Evolutionary conservation across 495 filamentous ascomycete genomes (phyloP), one percentile per base, ranked within the genome.

Genomic region (Trichoderma virens): DNA sequence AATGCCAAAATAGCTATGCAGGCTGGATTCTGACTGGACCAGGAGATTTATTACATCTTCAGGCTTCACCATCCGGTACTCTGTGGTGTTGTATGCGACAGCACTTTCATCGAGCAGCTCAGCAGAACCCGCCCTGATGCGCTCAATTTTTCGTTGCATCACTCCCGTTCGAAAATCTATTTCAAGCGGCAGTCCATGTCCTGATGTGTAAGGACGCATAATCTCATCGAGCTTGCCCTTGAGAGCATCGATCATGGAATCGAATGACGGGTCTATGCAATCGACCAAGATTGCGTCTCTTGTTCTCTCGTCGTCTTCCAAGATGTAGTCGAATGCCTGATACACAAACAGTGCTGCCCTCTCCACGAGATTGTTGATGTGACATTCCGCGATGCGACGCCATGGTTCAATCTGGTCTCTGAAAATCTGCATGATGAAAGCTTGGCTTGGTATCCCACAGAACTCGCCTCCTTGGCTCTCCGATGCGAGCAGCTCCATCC

Each of bases 141-240:
- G 62, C 11, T 32, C 51, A 38, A 62, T 59, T 38, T 35, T 47
- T 0, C 30, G 45, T 30, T 47, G 14, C 54, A 61, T 62, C 23
- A 59, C 16, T 7, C 18, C 56, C 3, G 28, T 20, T 18, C 25
- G 20, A 35, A 68, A 66, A 4, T 67, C 65, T 5, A 32, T n/a
- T 7, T 67, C 59, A 20, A 70, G 64, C 23, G 65, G 60, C 6
- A 64, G 60, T 18, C 62, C 65, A 7, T 65, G 62, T 6, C 65
- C 68, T 5, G 32, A 66, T 28, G 70, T 72, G 62, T 74, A 76
- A 14, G 73, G 73, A 7, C 63, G 68, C 5, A 79, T 67, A 34
- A 81, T 72, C 39, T 81, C 78, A 7, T 75, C 63, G 13, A 79
- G 56, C 63, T 78, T 78, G 1, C 6, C 3, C 16, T 71, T 66